Evolutionary conservation across 176 grass and related monocot species (phyloP).

Genomic region (Zoysia japonica): DNA sequence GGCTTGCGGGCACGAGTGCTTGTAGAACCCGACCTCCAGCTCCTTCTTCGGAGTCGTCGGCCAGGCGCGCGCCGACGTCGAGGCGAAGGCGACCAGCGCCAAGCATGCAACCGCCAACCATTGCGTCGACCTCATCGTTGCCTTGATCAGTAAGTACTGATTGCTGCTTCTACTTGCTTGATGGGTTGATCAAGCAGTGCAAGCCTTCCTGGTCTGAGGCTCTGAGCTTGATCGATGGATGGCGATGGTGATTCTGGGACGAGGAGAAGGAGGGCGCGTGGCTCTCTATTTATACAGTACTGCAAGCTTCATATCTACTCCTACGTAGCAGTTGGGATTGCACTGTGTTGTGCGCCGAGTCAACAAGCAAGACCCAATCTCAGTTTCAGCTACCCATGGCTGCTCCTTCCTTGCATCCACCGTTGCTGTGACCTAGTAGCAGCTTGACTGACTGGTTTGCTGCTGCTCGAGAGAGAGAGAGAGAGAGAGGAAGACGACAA

Average conservation of each 20-base stretch:
- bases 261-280: background rate
- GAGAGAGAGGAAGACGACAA: constrained; percentile 5
- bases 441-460: no score
- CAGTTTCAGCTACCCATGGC: background rate
- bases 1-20: constrained; percentile 51
- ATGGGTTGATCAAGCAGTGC: background rate
- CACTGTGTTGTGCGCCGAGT: constrained; percentile 17
- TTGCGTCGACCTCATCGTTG: background rate
- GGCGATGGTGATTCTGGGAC: background rate
- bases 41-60: background rate
- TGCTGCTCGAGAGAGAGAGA: no score
- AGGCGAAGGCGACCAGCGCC: background rate
- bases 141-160: background rate
- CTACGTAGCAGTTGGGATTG: no score
- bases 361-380: constrained; percentile 12
- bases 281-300: constrained; percentile 9
- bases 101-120: constrained; percentile 23
- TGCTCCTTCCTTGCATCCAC: no score
- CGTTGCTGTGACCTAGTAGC: no score
- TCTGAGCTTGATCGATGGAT: background rate
- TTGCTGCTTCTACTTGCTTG: background rate
- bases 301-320: no score
- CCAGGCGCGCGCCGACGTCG: background rate
- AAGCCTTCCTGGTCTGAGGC: background rate
- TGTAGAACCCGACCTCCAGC: constrained; percentile 64